Conservation (phyloP, 805 yeast species). For the Candida awuae region DNA sequence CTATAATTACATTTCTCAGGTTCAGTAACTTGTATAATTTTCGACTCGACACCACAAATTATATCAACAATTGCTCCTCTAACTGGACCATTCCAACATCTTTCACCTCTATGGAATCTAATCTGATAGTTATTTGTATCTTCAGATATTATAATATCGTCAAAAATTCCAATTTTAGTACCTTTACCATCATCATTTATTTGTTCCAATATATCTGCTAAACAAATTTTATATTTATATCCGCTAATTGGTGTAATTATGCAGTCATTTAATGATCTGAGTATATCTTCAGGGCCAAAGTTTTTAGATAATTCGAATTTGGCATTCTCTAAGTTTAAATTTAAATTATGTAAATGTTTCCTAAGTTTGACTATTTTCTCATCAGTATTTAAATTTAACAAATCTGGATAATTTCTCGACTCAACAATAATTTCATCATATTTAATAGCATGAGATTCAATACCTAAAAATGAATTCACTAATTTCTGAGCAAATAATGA, state of each 20-base stretch:
- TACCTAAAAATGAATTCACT: constrained; percentile 20
- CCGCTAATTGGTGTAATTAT: constrained; percentile 51
- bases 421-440: too few species aligned
- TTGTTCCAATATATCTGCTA: constrained; percentile 51
- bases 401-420: too few species aligned
- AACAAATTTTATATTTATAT: constrained; percentile 58
- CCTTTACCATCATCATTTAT: constrained; percentile 37
- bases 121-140: constrained; percentile 14
- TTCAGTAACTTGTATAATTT: constrained; percentile 64
- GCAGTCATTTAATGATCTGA: constrained; percentile 46
- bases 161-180: constrained; percentile 44
- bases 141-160: constrained; percentile 11
- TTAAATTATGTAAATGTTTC: constrained; percentile 20
- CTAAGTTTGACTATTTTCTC: constrained; percentile 19
- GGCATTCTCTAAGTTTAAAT: constrained; percentile 12
- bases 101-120: constrained; percentile 53
- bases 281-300: constrained; percentile 58
- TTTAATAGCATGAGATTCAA: constrained; percentile 1
- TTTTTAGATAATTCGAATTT: constrained; percentile 16
- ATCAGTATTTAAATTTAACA: constrained; percentile 4
- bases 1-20: constrained; percentile 82
- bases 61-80: constrained; percentile 61
- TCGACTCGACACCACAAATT: constrained; percentile 55
- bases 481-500: constrained; percentile 4
- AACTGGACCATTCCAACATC: constrained; percentile 92